Evolutionary conservation across 495 filamentous ascomycete species (phyloP).

Genomic region (Neurospora sp.): DNA sequence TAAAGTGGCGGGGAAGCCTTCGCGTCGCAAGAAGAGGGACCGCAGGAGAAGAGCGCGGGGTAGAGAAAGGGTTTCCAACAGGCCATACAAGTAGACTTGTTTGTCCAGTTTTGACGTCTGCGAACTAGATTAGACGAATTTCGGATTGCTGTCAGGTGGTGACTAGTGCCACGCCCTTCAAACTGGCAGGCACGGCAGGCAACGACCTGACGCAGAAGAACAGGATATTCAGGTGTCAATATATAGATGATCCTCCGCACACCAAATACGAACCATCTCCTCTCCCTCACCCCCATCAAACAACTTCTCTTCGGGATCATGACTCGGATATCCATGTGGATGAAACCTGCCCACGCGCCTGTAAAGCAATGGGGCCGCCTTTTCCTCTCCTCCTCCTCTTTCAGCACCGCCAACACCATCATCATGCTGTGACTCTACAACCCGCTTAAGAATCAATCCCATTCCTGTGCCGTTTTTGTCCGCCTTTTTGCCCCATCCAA

Average conservation of each 20-base stretch:
- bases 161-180: neutral
- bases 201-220: neutral
- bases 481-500: neutral
- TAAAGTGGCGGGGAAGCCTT: neutral
- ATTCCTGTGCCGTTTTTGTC: neutral
- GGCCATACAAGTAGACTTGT: neutral
- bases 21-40: neutral
- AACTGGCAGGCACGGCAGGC: neutral
- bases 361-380: neutral
- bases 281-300: neutral
- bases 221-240: neutral
- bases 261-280: neutral
- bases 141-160: neutral
- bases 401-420: neutral
- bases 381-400: neutral
- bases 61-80: neutral
- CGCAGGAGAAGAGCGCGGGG: neutral
- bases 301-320: neutral
- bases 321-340: neutral
- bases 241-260: neutral
- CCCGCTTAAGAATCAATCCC: neutral
- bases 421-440: neutral
- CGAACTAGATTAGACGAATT: neutral
- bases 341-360: neutral
- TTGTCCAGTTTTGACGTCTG: neutral